Evolutionary conservation across 495 filamentous ascomycete genomes (phyloP), one percentile per base, ranked within the genome.

Genomic region (Aspergillus ostianus): DNA sequence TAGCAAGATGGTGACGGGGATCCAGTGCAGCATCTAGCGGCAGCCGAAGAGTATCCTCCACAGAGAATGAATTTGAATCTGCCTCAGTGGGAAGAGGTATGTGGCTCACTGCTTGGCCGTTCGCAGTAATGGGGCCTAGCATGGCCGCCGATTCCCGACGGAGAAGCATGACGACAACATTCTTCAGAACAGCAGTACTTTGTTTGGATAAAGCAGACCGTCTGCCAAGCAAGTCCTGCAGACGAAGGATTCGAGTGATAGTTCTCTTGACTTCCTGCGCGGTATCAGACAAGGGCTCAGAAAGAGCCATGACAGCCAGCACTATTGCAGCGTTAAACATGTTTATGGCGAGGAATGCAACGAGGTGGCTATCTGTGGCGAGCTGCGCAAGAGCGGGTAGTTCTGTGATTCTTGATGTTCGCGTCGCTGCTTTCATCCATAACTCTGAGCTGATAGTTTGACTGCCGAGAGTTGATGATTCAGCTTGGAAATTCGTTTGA

Each of bases 301-400:
- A 70, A 15, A 73, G 57, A 12, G 73, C 73, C 56, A 65, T 66
- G 8, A 75, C 65, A 26, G 65, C 66, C 32, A 75, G 55, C 7
- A 73, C 71, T 18, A 75, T 64, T 8, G 70, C 66, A 3, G 73
- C 66, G 26, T 69, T 70, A 61, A 75, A 73, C 3, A 73, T 53
- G 48, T 73, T 73, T 55, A 75, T 75, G 17, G 65, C 71, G 0
- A 75, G 59, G 26, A 75, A 73, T 6, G 73, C 67, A 10, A 73
- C 67, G 12, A 72, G 57, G 44, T 73, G 72, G 53, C 65, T 72
- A 21, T 72, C 65, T 0, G 64, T 67, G 0, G 69, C 69, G 15
- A 72, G 62, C 32, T 67, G 63, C 18, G 65, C 61, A 10, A 73
- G 67, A 2, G 61, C 47, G 0, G 66, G 67, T 21, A 69, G 47